Evolutionary conservation across 2,329 filamentous ascomycete genomes (phyloP).

Genomic region (Cladophialophora exuberans): DNA sequence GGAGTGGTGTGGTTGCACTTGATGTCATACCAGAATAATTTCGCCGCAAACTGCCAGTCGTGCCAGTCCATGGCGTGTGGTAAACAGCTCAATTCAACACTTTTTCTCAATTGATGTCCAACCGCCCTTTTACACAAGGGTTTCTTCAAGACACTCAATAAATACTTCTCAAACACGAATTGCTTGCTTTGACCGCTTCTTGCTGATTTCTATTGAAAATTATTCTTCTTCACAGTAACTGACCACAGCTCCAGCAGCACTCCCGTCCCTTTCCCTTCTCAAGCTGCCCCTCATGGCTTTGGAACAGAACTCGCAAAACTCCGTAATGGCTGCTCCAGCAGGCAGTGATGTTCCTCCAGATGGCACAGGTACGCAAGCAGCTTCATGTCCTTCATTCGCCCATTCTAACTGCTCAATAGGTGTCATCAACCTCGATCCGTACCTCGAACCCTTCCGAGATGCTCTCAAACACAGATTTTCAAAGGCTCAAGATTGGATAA

Average conservation of each 20-base stretch:
- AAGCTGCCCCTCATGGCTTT: constrained; percentile 28
- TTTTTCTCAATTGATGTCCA: constrained; percentile 5
- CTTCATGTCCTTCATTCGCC: constrained; percentile 10
- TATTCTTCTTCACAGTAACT: background rate
- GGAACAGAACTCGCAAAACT: constrained; percentile 38
- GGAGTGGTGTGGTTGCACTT: background rate
- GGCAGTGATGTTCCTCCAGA: constrained; percentile 33
- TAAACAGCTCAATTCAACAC: constrained; percentile 20
- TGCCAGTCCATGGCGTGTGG: background rate
- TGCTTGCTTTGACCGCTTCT: background rate
- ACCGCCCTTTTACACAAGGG: background rate
- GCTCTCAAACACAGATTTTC: constrained; percentile 74
- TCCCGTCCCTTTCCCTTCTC: background rate
- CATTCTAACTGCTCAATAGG: constrained; percentile 55
- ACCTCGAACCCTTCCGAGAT: constrained; percentile 82
- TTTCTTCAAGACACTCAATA: constrained; percentile 2
- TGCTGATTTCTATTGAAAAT: background rate
- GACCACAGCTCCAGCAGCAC: background rate
- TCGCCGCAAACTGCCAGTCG: constrained; percentile 8
- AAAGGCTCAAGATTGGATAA: constrained; percentile 84
- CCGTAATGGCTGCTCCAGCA: constrained; percentile 34
- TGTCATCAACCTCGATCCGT: constrained; percentile 85
- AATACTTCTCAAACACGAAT: constrained; percentile 3
- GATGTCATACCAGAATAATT: constrained; percentile 12
- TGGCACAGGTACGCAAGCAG: constrained; percentile 33